Base-by-base conservation (phyloP, 768 basidiomycete genomes). In the Trametes sanguinea region DNA sequence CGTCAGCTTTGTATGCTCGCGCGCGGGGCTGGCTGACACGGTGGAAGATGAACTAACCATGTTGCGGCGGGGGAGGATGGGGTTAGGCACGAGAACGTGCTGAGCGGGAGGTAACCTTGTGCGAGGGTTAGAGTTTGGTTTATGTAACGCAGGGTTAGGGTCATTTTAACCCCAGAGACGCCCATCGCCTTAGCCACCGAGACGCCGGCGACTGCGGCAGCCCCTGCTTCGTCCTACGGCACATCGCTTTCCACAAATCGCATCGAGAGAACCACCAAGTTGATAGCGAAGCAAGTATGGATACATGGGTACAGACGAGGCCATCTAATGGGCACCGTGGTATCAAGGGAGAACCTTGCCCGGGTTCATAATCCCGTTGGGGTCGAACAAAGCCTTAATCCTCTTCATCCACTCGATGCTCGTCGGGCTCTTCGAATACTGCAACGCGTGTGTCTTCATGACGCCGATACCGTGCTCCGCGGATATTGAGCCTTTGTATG, bases 401-500 rank as follows among this genome's bases (percentile, higher is more conserved):
- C 82, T 87, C 76, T 83, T 89, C 96, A 99, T 99, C 80, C 88
- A 78, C 51, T 84, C 89, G 66, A 98, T 89, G 71, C 89, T 92
- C 27, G 85, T 82, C 7, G 81, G 77, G 62, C 78, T 82, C 77
- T 98, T 97, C 6, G 93, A 94, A 75, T 97, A 98, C 42, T 82
- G 82, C 22, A 98, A 84, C 14, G 93, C 92, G 58, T 90, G 86
- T 0, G 91, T 90, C 78, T 98, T 98, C 90, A 94, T 94, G 0
- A 88, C 83, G n/a, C 96, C 95, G 55, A 99, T 87, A 5, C 96
- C 96, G 73, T 99, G 96, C 72, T 99, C 96, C 2, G 96, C 96
- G 6, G 95, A 98, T 66, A 99, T 86, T 0, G 96, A 98, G 7
- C 96, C 96, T 53, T 86, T 83, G 70, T 90, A 83, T 1, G 84